A percentile compares a stretch with the other conserved stretches of the same genome.
Evolutionary conservation across 2,329 filamentous ascomycete genomes (phyloP).

Genomic region (Xylaria sp.): DNA sequence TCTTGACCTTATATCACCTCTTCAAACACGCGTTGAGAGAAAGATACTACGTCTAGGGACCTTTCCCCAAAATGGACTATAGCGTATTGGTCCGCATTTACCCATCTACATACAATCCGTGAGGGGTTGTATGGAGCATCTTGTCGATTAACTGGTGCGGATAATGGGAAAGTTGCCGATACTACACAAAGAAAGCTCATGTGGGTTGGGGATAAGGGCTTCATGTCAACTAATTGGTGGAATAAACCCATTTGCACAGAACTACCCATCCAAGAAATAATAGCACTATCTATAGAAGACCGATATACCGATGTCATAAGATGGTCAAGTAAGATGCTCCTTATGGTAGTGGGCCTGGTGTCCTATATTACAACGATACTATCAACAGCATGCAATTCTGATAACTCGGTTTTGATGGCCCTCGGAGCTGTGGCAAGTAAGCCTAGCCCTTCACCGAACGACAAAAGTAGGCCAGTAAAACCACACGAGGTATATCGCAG

Average conservation of each 20-base stretch:
- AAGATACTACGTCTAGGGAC: not conserved
- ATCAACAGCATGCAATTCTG: not conserved
- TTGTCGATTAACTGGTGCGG: constrained; percentile 28
- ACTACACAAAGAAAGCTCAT: constrained; percentile 8
- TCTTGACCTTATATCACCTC: constrained; percentile 7
- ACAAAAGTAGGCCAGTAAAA: too few species aligned
- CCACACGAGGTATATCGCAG: too few species aligned
- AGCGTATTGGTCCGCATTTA: constrained; percentile 7
- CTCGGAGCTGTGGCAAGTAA: not conserved
- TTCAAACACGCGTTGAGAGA: not conserved
- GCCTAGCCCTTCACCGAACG: too few species aligned
- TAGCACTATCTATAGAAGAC: not conserved
- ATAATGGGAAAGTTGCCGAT: constrained; percentile 19
- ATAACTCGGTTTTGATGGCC: not conserved
- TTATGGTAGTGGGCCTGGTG: not conserved
- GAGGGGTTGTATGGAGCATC: constrained; percentile 27
- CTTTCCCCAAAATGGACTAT: not conserved
- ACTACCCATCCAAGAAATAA: not conserved
- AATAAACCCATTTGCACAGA: constrained; percentile 20
- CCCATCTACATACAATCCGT: not conserved
- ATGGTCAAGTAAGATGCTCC: not conserved
- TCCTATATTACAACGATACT: not conserved
- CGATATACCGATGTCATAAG: not conserved
- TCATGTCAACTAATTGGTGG: constrained; percentile 40
- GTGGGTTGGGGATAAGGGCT: constrained; percentile 29